Base-by-base conservation (phyloP, 2,329 filamentous ascomycete species). In the Colletotrichum cordylinicola region DNA sequence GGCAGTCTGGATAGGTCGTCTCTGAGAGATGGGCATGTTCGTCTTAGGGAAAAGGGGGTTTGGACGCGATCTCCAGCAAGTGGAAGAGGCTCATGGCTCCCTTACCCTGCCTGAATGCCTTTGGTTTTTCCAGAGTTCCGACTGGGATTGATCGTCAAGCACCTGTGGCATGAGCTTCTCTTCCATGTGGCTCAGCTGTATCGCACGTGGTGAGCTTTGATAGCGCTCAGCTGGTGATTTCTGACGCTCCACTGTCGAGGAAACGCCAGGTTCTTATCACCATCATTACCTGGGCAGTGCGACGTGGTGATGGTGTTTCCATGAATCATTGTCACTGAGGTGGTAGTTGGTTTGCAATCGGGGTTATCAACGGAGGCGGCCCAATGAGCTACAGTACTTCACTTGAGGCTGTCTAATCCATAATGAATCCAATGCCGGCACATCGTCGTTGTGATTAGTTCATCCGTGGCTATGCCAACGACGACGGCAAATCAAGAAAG, bases 61-160 rank as follows among this genome's bases (percentile, higher is more conserved):
- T n/a, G 3, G 3, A 48, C 9, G 18, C 39, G 0, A 3, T 48
- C 39, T 48, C 39, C 39, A 48, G 39, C 39, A 48, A 2, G 16
- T 18, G 16, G 0, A 7, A 0, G 39, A 48, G 3, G 39, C 3
- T 4, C 0, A 21, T 48, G 39, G 0, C 39, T 48, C n/a, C 39
- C 0, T 48, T n/a, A 7, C 2, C 3, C 39, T 43, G 0, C 3
- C 18, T n/a, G 18, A 0, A 0, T 43, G 39, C 18, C 18, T 48
- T 21, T 1, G 39, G n/a, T 48, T 48, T 48, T 21, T 2, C 0
- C 39, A 4, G 18, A 48, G n/a, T 7, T 48, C 39, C 4, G 39
- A 43, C 3, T 6, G 37, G 37, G 16, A 43, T 43, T 4, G 16
- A 43, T 43, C 8, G 15, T 2, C 15, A 2, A 18, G 37, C 37